Evolutionary conservation across 495 filamentous ascomycete genomes (phyloP).

Genomic region (Penicillium cinerascens): DNA sequence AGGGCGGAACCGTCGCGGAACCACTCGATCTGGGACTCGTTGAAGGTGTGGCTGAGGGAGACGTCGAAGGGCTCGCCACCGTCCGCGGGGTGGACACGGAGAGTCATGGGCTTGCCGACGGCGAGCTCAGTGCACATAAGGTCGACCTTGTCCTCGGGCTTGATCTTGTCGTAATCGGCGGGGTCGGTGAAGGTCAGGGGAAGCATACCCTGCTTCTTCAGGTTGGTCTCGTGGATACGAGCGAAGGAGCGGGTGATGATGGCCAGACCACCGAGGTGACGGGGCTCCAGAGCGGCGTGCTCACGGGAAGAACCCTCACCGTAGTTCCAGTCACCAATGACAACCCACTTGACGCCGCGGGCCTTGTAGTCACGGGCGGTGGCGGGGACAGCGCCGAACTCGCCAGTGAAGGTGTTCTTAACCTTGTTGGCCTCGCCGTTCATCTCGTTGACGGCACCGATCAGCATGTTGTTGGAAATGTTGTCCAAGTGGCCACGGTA

Average conservation of each 20-base stretch:
- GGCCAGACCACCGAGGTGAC: slow-evolving; percentile 93
- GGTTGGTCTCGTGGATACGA: slow-evolving; percentile 99
- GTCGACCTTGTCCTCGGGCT: slow-evolving; percentile 87
- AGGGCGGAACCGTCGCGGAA: slow-evolving; percentile 95
- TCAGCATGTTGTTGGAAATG: slow-evolving; percentile 99
- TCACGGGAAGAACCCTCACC: slow-evolving; percentile 96
- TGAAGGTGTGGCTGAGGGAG: slow-evolving; percentile 91
- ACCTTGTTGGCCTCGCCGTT: slow-evolving; percentile 99
- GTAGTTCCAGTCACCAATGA: slow-evolving; percentile 99
- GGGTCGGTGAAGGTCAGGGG: slow-evolving; percentile 92
- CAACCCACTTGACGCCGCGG: slow-evolving; percentile 93
- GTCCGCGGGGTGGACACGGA: slow-evolving; percentile 85
- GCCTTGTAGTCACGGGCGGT: slow-evolving; percentile 98
- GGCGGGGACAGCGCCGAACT: slow-evolving; percentile 83
- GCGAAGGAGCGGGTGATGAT: slow-evolving; percentile 96
- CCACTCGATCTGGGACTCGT: slow-evolving; percentile 95
- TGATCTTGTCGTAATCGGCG: slow-evolving; percentile 96
- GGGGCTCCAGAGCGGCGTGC: slow-evolving; percentile 95
- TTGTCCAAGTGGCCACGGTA: slow-evolving; percentile 99
- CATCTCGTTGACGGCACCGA: slow-evolving; percentile 91
- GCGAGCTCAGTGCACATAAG: slow-evolving; percentile 85
- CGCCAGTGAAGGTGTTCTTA: slow-evolving; percentile 81
- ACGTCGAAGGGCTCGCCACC: slow-evolving; percentile 71
- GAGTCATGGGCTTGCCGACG: slow-evolving; percentile 90
- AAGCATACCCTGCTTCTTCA: slow-evolving; percentile 99